These are phyloP conservation scores for Backusella australiensis DNA, from an alignment of 192 early-diverging fungal genomes.

Conservation along the genomic window DNA sequence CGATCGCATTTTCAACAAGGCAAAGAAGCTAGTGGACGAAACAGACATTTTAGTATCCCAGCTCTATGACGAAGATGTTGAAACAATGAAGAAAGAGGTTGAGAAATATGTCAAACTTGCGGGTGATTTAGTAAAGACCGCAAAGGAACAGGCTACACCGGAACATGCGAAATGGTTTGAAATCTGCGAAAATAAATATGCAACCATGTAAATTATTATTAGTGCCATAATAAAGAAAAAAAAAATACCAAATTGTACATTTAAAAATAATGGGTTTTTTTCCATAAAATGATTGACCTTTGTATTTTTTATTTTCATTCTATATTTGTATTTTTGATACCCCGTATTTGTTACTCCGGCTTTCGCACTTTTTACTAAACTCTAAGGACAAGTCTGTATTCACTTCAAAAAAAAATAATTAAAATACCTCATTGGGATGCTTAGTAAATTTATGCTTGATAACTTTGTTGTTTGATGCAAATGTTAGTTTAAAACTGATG, in stretches of 20 bases:
- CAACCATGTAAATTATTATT: constrained; percentile 9
- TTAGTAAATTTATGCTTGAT: too few relatives aligned
- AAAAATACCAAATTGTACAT: not conserved
- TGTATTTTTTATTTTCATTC: too few relatives aligned
- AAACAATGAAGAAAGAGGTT: constrained; percentile 13
- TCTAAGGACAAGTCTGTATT: too few relatives aligned
- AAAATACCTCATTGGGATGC: too few relatives aligned
- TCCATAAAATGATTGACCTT: too few relatives aligned
- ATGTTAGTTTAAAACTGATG: not conserved
- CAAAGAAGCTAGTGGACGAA: constrained; percentile 18
- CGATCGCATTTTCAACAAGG: constrained; percentile 3
- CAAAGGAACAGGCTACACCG: constrained; percentile 12
- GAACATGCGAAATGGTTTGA: constrained; percentile 28
- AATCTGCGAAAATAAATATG: constrained; percentile 16
- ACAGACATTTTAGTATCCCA: constrained; percentile 27
- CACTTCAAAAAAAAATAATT: too few relatives aligned
- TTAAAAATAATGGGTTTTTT: not conserved
- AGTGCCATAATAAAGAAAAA: not conserved
- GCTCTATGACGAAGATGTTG: constrained; percentile 26
- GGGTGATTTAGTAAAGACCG: constrained; percentile 5
- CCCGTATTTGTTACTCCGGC: too few relatives aligned
- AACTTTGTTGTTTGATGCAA: not conserved
- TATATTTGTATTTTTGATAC: too few relatives aligned
- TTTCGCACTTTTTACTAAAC: too few relatives aligned
- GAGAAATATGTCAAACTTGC: constrained; percentile 9